These are phyloP conservation scores for Komagataella pastoris DNA, from an alignment of 805 yeast species.

Conservation along the genomic window DNA sequence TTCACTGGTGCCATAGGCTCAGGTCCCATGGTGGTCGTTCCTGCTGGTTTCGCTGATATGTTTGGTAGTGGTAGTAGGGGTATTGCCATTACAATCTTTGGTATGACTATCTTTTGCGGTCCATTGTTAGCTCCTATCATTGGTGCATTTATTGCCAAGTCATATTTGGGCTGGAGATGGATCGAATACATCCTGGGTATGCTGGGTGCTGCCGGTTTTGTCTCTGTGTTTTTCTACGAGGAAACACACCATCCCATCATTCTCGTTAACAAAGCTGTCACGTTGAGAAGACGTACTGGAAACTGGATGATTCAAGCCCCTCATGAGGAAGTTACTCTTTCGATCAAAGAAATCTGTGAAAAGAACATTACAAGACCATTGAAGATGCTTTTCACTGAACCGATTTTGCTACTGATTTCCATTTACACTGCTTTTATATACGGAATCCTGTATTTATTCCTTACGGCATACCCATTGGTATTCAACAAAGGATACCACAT, in stretches of 20 bases:
- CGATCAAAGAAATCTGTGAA: conserved; percentile 43
- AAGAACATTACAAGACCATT: conserved; percentile 60
- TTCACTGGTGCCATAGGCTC: conserved; percentile 76
- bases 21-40: conserved; percentile 75
- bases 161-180: conserved; percentile 71
- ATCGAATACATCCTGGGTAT: conserved; percentile 60
- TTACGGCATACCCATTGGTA: conserved; percentile 67
- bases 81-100: conserved; percentile 56
- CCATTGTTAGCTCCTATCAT: conserved; percentile 77
- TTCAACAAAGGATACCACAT: conserved; percentile 51
- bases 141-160: conserved; percentile 52
- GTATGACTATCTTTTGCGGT: conserved; percentile 63
- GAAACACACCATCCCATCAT: conserved; percentile 70
- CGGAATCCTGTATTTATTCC: conserved; percentile 62
- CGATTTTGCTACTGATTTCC: conserved; percentile 55
- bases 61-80: conserved; percentile 59
- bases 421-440: conserved; percentile 68
- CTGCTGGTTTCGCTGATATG: conserved; percentile 80
- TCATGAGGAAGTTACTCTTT: conserved; percentile 49
- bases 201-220: conserved; percentile 28
- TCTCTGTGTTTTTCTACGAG: conserved; percentile 30
- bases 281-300: conserved; percentile 52
- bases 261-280: conserved; percentile 46
- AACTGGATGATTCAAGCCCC: conserved; percentile 79
- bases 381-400: conserved; percentile 53